Evolutionary conservation across 2,329 filamentous ascomycete species (phyloP), one percentile per base, ranked within the genome.

Genomic region (Lachnellula hyalina): DNA sequence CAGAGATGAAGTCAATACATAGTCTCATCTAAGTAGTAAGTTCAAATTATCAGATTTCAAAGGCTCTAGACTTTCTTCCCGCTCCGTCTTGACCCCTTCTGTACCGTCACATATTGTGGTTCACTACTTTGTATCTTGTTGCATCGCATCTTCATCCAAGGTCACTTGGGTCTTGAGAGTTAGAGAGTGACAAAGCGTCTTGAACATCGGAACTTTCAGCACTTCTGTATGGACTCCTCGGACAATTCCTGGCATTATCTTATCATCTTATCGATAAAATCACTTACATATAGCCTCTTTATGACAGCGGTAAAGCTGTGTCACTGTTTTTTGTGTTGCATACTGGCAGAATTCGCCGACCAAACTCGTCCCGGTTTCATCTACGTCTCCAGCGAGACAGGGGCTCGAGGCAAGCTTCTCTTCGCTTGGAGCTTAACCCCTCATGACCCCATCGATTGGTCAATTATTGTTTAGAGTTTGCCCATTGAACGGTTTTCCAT

Each of bases 331-430:
- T 46, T 46, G 50, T 54, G 63, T 63, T 55, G 52, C 60, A 53
- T 52, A 60, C 40, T 53, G 54, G 52, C 50, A 56, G 44, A 55
- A 54, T 47, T 60, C 52, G 47, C 56, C 46, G 54, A 61, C 64
- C 61, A 66, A 60, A 66, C 64, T 50, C 42, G 44, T 28, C 35
- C 35, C 53, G 35, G 65, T 66, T 66, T 67, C 63, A 58, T 45
- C 42, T 54, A 47, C 51, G 63, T 65, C 53, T 64, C 57, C 51
- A 55, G 45, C 54, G 34, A 28, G 50, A 54, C 59, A 62, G 55
- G 63, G 62, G 52, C 21, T 35, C 45, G 35, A 21, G 35, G 59
- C 58, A 61, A 61, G 58, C 46, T 47, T 52, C 38, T 25, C 19
- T 57, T 35, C 55, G 32, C 52, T 45, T 51, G 32, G 54, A 50